phyloP scores from a whole-genome alignment of 2,329 filamentous ascomycete species.

The Rhytidhysteron rufulum region DNA sequence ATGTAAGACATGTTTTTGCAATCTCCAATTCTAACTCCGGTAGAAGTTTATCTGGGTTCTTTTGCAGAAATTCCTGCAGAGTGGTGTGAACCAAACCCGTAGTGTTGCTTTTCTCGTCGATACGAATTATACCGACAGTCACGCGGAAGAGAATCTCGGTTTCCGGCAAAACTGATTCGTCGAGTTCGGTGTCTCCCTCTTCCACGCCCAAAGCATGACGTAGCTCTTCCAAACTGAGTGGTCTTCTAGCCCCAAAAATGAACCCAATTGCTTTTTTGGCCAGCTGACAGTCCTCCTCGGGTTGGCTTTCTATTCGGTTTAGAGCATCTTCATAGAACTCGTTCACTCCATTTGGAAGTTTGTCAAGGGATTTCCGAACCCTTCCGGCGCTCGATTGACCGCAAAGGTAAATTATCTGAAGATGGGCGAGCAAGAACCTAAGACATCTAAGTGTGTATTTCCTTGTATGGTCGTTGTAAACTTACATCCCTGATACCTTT shows the following conservation, averaged over 20 bases:
- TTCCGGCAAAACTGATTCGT: neutral
- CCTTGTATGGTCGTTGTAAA: neutral
- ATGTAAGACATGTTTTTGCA: slow-evolving; percentile 17
- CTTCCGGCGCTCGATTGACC: slow-evolving; percentile 25
- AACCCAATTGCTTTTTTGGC: slow-evolving; percentile 21
- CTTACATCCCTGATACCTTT: slow-evolving; percentile 9
- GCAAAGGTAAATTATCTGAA: slow-evolving; percentile 30
- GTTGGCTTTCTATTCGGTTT: slow-evolving; percentile 38
- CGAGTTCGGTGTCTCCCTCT: neutral
- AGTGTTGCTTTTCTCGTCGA: slow-evolving; percentile 13
- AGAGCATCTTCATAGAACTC: slow-evolving; percentile 40
- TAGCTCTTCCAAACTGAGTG: slow-evolving; percentile 1
- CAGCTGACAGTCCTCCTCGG: slow-evolving; percentile 21
- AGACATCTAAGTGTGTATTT: slow-evolving; percentile 3
- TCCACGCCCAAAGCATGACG: neutral
- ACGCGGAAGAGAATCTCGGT: slow-evolving; percentile 1
- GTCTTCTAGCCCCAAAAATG: slow-evolving; percentile 1
- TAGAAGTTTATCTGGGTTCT: slow-evolving; percentile 13
- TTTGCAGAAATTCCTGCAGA: slow-evolving; percentile 15
- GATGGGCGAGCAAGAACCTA: slow-evolving; percentile 38
- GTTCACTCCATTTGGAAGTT: slow-evolving; percentile 30
- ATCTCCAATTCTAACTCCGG: slow-evolving; percentile 12
- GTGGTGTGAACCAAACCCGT: slow-evolving; percentile 16
- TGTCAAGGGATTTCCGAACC: slow-evolving; percentile 27
- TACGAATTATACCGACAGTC: slow-evolving; percentile 19